Percentiles rank a stretch among this genome's conserved stretches.
Evolutionary conservation across 163 green algal genomes (phyloP).

Genomic region (Volvox carteri): DNA sequence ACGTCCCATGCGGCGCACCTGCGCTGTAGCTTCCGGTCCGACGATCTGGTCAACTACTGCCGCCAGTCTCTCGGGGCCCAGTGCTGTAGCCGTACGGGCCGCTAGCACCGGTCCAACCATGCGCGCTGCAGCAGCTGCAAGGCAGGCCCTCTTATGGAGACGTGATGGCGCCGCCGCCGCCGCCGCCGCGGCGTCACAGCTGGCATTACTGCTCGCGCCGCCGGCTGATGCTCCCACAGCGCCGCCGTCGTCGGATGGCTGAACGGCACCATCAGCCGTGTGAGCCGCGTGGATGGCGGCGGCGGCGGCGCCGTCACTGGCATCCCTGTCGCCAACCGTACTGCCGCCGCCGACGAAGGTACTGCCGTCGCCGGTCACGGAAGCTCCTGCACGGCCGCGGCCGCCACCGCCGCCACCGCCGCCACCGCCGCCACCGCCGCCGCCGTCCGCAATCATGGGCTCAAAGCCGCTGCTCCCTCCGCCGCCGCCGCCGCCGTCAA

Average conservation of each 20-base stretch:
- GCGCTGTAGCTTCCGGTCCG: constrained; percentile 3
- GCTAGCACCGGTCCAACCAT: constrained; percentile 1
- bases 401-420: background rate
- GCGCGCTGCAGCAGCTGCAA: background rate
- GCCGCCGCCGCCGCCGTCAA: background rate
- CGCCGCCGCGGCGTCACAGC: background rate
- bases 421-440: background rate
- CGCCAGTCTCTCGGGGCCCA: constrained; percentile 15
- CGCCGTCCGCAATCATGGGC: background rate
- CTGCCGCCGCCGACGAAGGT: background rate
- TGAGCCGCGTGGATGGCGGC: background rate
- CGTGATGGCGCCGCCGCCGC: background rate
- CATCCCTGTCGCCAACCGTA: too few relatives aligned
- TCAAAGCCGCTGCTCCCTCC: background rate
- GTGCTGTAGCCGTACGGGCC: constrained; percentile 15
- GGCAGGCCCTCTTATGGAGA: background rate
- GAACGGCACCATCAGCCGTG: background rate
- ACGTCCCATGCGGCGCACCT: background rate
- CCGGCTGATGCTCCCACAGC: background rate
- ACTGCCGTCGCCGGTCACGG: background rate
- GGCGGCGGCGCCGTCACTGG: background rate
- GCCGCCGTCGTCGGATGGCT: background rate
- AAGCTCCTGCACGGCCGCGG: background rate
- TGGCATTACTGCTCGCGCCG: background rate
- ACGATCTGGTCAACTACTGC: constrained; percentile 1